Evolutionary conservation across 306 rosid species (phyloP), one percentile per base, ranked within the genome.

Genomic region (Castanea crenata): DNA sequence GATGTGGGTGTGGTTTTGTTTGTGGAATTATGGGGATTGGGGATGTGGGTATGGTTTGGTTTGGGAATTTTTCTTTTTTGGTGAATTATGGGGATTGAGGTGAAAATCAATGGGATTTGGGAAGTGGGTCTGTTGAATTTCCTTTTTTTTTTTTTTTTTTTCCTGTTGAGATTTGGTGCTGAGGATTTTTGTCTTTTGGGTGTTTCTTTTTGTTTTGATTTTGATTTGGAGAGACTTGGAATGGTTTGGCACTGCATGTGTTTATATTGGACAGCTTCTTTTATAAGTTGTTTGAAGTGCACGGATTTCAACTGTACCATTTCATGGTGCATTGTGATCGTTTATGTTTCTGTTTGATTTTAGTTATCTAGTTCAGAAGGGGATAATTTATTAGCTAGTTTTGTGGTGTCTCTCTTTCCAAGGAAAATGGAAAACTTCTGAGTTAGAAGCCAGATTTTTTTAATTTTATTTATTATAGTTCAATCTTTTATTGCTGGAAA

Each of bases 1-100:
- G 74, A 74, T 63, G 59, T 76, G 69, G 74, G 71, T 41, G 21
- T 65, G 52, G 61, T 58, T 76, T 67, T 31, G 18, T 84, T 64
- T 74, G 20, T 21, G 51, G 23, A 64, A 70, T 27, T 64, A 0
- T 25, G 19, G 46, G 55, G 38, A 44, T 18, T 65, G 73, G 49
- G 57, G 59, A 41, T 19, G 59, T 29, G 51, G 16, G 38, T 58
- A 31, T 2, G 19, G 11, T 64, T 78, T 35, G 25, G 2, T 29
- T 0, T 19, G 25, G 75, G 11, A 56, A 8, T 1, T 0, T 20
- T 63, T n/a, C n/a, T n/a, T 21, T 61, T 76, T n/a, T 18, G 32
- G 55, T 73, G 34, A 76, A 23, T 49, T 81, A 68, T 21, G 29
- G 20, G 35, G 35, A 62, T 14, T 59, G 54, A 41, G 46, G 12